Conservation (phyloP, 140 eudicot genomes). For the Artemisia princeps region DNA sequence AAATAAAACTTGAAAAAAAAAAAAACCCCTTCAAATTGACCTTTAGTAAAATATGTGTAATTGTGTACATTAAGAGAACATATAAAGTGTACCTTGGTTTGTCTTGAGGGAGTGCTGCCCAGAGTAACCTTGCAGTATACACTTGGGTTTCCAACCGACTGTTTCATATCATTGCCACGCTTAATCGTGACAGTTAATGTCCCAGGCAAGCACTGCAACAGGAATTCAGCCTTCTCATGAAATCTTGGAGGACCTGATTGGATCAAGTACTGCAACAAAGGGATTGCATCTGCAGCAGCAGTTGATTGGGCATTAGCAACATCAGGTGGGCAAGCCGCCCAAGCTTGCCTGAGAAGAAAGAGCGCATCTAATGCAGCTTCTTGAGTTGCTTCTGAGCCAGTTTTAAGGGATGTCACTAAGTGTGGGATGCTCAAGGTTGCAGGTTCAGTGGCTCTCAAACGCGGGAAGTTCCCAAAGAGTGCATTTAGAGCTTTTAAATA, state of each 20-base stretch:
- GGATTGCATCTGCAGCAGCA: conserved; percentile 98
- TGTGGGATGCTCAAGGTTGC: conserved; percentile 97
- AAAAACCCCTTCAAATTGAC: too few species aligned
- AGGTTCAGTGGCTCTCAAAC: conserved; percentile 91
- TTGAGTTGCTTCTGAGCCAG: conserved; percentile 94
- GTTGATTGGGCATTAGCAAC: conserved; percentile 86
- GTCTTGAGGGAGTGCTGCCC: conserved; percentile 78
- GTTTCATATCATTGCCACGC: conserved; percentile 88
- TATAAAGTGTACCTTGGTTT: conserved; percentile 56
- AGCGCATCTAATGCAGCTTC: conserved; percentile 97
- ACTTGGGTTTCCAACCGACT: conserved; percentile 94
- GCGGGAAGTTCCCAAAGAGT: conserved; percentile 93
- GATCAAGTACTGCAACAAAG: conserved; percentile 79
- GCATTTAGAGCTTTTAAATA: conserved; percentile 90
- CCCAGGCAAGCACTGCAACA: conserved; percentile 96
- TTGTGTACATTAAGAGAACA: background rate
- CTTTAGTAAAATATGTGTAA: too few species aligned
- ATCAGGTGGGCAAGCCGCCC: conserved; percentile 99
- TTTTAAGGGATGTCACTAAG: conserved; percentile 83
- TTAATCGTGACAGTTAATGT: conserved; percentile 76
- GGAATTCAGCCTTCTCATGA: conserved; percentile 87
- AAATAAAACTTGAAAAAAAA: background rate
- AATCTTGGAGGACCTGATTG: conserved; percentile 98
- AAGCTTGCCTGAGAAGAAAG: conserved; percentile 95
- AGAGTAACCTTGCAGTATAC: conserved; percentile 91